These are phyloP conservation scores for Lepidium campestre DNA, from an alignment of 441 rosid genomes.

Conservation along the genomic window DNA sequence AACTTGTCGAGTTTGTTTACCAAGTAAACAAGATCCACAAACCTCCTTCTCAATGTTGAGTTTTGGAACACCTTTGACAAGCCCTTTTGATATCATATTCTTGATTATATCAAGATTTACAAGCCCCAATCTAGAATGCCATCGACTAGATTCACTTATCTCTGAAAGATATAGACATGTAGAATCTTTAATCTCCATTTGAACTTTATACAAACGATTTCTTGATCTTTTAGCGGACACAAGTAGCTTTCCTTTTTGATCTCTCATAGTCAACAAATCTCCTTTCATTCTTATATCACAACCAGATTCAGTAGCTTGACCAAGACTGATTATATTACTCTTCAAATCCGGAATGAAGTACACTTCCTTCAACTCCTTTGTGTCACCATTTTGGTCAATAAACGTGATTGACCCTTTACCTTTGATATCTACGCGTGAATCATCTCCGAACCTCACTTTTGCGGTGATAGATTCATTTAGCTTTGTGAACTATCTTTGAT, in stretches of 20 bases:
- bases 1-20: not conserved
- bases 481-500: not conserved
- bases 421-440: not conserved
- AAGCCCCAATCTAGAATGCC: not conserved
- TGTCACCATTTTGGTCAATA: not conserved
- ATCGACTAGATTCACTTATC: not conserved
- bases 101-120: not conserved
- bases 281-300: not conserved
- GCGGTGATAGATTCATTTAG: not conserved
- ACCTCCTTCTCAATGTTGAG: not conserved
- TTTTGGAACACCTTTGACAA: not conserved
- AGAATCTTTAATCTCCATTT: not conserved
- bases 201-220: not conserved
- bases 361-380: not conserved
- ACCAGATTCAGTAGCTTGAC: not conserved
- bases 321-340: not conserved
- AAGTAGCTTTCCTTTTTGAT: not conserved
- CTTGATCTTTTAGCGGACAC: not conserved
- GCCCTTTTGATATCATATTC: too few species aligned
- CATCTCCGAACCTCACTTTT: not conserved
- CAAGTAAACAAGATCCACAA: not conserved
- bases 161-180: not conserved
- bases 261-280: not conserved
- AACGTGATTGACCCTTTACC: not conserved
- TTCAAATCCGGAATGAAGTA: not conserved